phyloP scores from a whole-genome alignment of 306 rosid genomes.

The Vigna nakashimae region DNA sequence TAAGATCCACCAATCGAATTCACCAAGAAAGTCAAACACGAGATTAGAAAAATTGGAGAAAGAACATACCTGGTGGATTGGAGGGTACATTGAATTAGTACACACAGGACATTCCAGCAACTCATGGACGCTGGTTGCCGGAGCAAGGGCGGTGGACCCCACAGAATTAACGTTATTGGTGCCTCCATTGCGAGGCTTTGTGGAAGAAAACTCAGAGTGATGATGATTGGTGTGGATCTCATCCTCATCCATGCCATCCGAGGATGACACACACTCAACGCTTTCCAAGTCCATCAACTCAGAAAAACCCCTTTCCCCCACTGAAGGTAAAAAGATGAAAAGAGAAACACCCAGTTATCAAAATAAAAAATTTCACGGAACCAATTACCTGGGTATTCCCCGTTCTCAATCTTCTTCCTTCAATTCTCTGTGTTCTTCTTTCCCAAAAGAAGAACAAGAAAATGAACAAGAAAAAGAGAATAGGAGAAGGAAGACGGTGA shows the following conservation, averaged over 20 bases:
- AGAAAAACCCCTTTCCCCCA: slow-evolving; percentile 32
- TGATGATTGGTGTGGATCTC: slow-evolving; percentile 89
- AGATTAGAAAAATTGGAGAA: not conserved
- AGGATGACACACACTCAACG: slow-evolving; percentile 86
- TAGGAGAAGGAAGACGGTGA: slow-evolving; percentile 29
- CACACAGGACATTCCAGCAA: slow-evolving; percentile 96
- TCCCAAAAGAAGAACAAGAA: slow-evolving; percentile 2
- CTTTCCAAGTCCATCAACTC: slow-evolving; percentile 80
- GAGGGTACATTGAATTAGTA: slow-evolving; percentile 98
- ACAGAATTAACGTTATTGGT: slow-evolving; percentile 46
- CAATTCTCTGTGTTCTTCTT: slow-evolving; percentile 35
- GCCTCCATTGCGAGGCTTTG: slow-evolving; percentile 71
- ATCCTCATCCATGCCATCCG: slow-evolving; percentile 86
- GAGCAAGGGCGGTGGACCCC: slow-evolving; percentile 69
- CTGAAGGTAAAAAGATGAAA: slow-evolving; percentile 8
- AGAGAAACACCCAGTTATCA: slow-evolving; percentile 50
- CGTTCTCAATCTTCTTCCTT: slow-evolving; percentile 35
- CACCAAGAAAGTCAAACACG: slow-evolving; percentile 4
- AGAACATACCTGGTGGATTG: slow-evolving; percentile 82
- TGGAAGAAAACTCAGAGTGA: slow-evolving; percentile 74
- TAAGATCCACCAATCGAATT: slow-evolving; percentile 19
- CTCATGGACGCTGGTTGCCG: slow-evolving; percentile 96
- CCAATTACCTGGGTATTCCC: slow-evolving; percentile 46
- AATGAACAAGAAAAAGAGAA: slow-evolving; percentile 35
- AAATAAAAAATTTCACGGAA: slow-evolving; percentile 43